Conservation (phyloP, 225 moss, liverwort and hornwort species). For the Polytrichum commune region DNA sequence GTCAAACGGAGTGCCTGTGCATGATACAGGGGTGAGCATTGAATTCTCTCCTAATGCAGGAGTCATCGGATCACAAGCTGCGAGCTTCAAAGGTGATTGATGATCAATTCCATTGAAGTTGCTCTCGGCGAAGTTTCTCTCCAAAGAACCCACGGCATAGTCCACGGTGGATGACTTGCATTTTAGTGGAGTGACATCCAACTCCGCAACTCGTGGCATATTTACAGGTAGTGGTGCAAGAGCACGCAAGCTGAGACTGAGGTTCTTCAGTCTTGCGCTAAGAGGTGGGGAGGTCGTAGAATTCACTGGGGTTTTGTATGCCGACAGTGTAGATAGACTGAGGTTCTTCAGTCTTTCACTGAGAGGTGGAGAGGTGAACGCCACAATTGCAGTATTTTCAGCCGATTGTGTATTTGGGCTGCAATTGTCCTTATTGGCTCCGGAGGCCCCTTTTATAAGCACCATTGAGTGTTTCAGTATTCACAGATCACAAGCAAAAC, state of each 20-base stretch:
- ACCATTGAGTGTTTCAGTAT: too few species aligned
- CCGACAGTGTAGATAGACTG: not conserved
- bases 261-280: conserved; percentile 21
- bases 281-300: conserved; percentile 25
- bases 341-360: conserved; percentile 22
- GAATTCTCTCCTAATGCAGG: not conserved
- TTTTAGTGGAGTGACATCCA: not conserved
- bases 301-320: conserved; percentile 1
- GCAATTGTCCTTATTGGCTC: conserved; percentile 17
- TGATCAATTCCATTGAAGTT: not conserved
- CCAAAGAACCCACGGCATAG: not conserved
- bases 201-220: not conserved
- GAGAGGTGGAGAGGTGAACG: conserved; percentile 27
- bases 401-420: too few species aligned
- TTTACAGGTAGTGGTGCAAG: conserved; percentile 14
- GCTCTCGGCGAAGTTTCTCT: not conserved
- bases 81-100: not conserved
- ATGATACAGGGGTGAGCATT: not conserved
- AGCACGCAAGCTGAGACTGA: conserved; percentile 7
- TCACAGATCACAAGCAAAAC: too few species aligned
- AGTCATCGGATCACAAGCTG: not conserved
- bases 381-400: too few species aligned
- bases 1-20: conserved; percentile 18
- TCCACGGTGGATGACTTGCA: conserved; percentile 1
- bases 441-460: not conserved